Percentiles rank a stretch among this genome's conserved stretches.
These are phyloP conservation scores for Ambispora gerdemannii DNA, from an alignment of 192 early-diverging fungal genomes.

Conservation along the genomic window DNA sequence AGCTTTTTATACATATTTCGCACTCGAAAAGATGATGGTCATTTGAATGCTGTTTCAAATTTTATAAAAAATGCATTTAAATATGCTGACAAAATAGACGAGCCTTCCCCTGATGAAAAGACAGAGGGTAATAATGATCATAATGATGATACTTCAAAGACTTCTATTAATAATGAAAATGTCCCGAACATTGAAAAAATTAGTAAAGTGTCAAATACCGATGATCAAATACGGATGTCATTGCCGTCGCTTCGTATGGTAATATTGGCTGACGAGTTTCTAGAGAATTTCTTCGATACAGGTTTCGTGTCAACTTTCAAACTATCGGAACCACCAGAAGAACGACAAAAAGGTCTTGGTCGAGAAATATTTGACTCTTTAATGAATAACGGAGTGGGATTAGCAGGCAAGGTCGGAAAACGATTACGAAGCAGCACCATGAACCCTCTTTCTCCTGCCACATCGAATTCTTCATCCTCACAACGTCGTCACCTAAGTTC, in stretches of 20 bases:
- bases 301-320: constrained; percentile 62
- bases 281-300: constrained; percentile 80
- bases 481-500: not conserved
- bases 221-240: constrained; percentile 29
- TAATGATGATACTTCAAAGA: constrained; percentile 34
- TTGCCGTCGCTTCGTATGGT: constrained; percentile 63
- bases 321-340: constrained; percentile 52
- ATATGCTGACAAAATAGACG: constrained; percentile 42
- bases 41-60: constrained; percentile 57
- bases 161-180: not conserved
- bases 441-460: not conserved
- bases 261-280: constrained; percentile 77
- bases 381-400: constrained; percentile 48
- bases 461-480: not conserved
- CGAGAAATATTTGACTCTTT: constrained; percentile 58
- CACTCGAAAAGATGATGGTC: constrained; percentile 50
- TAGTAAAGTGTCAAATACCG: not conserved
- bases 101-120: constrained; percentile 2
- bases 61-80: constrained; percentile 65
- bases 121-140: constrained; percentile 33
- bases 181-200: constrained; percentile 1
- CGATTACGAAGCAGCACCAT: constrained; percentile 2
- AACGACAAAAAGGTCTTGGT: constrained; percentile 50
- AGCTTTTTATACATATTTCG: constrained; percentile 77
- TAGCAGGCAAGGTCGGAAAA: constrained; percentile 45